Percentiles rank a stretch among this genome's conserved stretches.
These are phyloP conservation scores for Volutella citrinella DNA, from an alignment of 2,329 filamentous ascomycete genomes.

Conservation along the genomic window DNA sequence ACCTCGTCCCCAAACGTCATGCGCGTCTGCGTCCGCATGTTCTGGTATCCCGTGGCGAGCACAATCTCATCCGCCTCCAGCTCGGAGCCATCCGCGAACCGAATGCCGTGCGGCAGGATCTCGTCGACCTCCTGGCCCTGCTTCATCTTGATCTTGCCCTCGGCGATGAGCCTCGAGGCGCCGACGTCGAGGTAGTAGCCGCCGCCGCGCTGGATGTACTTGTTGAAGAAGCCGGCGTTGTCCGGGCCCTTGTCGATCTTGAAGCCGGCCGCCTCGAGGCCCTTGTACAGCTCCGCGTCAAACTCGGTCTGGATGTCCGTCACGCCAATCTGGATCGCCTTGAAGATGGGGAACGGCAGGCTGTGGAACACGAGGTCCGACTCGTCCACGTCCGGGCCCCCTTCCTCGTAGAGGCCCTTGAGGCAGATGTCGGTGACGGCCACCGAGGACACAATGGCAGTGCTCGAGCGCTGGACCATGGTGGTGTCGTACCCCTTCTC, in stretches of 20 bases:
- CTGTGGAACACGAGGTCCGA: slow-evolving; percentile 59
- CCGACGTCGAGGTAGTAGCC: slow-evolving; percentile 70
- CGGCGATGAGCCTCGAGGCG: slow-evolving; percentile 55
- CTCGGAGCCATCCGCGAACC: slow-evolving; percentile 50
- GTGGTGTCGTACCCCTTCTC: slow-evolving; percentile 65
- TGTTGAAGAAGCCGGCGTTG: slow-evolving; percentile 52
- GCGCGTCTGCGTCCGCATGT: slow-evolving; percentile 60
- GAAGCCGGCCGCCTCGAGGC: slow-evolving; percentile 55
- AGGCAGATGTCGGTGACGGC: slow-evolving; percentile 49
- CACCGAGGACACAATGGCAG: slow-evolving; percentile 56
- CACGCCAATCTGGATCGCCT: slow-evolving; percentile 50
- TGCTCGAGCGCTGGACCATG: slow-evolving; percentile 64
- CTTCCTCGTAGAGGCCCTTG: slow-evolving; percentile 45
- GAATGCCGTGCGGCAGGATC: slow-evolving; percentile 42
- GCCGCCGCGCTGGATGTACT: slow-evolving; percentile 62
- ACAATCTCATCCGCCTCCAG: slow-evolving; percentile 61
- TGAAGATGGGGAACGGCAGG: slow-evolving; percentile 55
- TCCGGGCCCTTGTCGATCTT: slow-evolving; percentile 54
- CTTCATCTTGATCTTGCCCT: slow-evolving; percentile 61
- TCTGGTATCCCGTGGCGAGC: slow-evolving; percentile 61
- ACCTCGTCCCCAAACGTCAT: slow-evolving; percentile 58
- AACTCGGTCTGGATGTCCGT: slow-evolving; percentile 27
- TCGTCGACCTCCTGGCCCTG: slow-evolving; percentile 52
- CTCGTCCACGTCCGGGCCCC: slow-evolving; percentile 58
- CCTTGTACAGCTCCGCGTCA: slow-evolving; percentile 35